phyloP scores from a whole-genome alignment of 2,329 filamentous ascomycete species.

The Stagonosporopsis vannaccii region DNA sequence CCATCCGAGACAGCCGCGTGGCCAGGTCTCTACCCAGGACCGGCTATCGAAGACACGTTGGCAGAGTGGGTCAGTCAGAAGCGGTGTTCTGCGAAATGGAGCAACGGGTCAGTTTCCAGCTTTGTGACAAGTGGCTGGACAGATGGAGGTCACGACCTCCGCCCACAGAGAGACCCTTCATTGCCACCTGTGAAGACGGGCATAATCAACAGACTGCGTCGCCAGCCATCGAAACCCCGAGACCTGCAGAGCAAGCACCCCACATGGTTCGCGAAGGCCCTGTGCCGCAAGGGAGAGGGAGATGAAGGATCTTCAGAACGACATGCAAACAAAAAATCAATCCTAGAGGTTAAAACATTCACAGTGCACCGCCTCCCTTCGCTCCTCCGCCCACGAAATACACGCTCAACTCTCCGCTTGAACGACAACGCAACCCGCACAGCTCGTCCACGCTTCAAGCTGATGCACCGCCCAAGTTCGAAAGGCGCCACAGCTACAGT shows the following conservation, averaged over 20 bases:
- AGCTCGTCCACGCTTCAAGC: too few relatives aligned
- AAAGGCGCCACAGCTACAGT: too few relatives aligned
- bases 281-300: not conserved
- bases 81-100: not conserved
- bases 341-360: not conserved
- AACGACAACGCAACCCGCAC: not conserved
- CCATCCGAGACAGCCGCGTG: slow-evolving; percentile 29
- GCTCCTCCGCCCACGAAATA: not conserved
- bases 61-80: not conserved
- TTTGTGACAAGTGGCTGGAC: not conserved
- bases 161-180: not conserved
- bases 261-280: not conserved
- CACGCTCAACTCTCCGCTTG: not conserved
- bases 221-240: not conserved
- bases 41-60: slow-evolving; percentile 17
- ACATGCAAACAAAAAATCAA: not conserved
- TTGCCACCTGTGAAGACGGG: not conserved
- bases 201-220: not conserved
- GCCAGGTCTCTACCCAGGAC: slow-evolving; percentile 29
- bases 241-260: not conserved
- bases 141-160: not conserved
- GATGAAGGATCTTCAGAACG: not conserved
- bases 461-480: not conserved
- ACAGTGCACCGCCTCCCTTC: not conserved
- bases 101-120: not conserved